Evolutionary conservation across 768 basidiomycete genomes (phyloP).

Genomic region (Cystobasidium ongulense): DNA sequence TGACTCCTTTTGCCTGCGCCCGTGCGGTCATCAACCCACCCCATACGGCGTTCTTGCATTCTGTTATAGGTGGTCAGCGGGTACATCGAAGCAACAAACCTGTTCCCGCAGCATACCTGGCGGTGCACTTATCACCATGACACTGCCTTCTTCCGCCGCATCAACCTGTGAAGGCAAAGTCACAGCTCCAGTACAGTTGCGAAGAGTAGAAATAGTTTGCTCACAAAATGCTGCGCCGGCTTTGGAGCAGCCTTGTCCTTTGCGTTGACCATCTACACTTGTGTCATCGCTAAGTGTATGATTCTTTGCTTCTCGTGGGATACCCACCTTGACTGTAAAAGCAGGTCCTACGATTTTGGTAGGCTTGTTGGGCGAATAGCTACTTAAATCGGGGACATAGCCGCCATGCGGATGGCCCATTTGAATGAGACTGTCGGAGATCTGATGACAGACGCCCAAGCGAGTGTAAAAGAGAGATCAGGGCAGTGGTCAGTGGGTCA

Average conservation of each 20-base stretch:
- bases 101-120: slow-evolving; percentile 51
- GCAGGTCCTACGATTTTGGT: slow-evolving; percentile 63
- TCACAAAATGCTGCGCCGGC: slow-evolving; percentile 64
- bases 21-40: slow-evolving; percentile 82
- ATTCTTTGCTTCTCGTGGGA: neutral
- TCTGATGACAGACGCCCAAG: slow-evolving; percentile 44
- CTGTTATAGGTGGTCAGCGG: neutral
- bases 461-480: neutral
- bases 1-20: slow-evolving; percentile 59
- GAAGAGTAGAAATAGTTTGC: neutral
- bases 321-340: slow-evolving; percentile 62
- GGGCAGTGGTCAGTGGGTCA: neutral
- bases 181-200: neutral
- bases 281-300: too few species aligned
- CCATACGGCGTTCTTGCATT: slow-evolving; percentile 57
- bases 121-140: slow-evolving; percentile 70
- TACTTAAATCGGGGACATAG: slow-evolving; percentile 65
- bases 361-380: slow-evolving; percentile 12
- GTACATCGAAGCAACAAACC: neutral
- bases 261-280: slow-evolving; percentile 60
- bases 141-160: slow-evolving; percentile 56
- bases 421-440: slow-evolving; percentile 82
- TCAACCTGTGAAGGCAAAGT: slow-evolving; percentile 48
- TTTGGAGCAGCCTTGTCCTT: slow-evolving; percentile 58
- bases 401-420: slow-evolving; percentile 65